Conservation (phyloP, 176 grass and related monocot genomes). For the Oryza coarctata region DNA sequence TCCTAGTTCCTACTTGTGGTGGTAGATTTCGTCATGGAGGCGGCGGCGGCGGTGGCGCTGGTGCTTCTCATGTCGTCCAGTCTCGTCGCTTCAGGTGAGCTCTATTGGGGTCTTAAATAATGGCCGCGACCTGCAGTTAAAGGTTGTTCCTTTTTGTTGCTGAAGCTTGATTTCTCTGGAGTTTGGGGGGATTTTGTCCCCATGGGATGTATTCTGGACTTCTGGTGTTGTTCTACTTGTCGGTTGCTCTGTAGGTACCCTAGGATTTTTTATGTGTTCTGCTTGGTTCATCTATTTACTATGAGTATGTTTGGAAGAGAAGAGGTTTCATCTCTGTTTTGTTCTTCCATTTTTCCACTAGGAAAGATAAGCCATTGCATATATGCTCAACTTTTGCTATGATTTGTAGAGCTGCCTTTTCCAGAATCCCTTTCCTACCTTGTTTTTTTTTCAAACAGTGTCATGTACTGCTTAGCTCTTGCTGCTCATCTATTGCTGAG, state of each 20-base stretch:
- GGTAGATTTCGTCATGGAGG: conserved; percentile 14
- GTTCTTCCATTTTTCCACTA: background rate
- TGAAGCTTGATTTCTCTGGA: background rate
- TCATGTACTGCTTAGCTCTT: background rate
- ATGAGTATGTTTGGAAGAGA: background rate
- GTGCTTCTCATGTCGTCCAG: conserved; percentile 46
- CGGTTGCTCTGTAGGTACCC: background rate
- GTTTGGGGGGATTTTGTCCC: background rate
- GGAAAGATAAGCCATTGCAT: background rate
- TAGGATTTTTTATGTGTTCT: background rate
- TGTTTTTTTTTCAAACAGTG: background rate
- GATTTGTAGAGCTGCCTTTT: background rate
- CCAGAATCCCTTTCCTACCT: background rate
- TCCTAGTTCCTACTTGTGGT: background rate
- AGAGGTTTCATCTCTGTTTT: background rate
- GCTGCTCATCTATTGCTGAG: background rate
- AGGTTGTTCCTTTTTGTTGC: background rate
- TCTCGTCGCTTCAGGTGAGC: conserved; percentile 57
- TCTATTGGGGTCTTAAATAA: conserved; percentile 5
- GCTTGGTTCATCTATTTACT: background rate
- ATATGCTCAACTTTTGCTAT: background rate
- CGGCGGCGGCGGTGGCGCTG: conserved; percentile 28
- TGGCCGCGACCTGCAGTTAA: background rate
- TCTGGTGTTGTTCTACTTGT: background rate
- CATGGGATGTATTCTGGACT: background rate